These are phyloP conservation scores for Gossypium arboreum DNA, from an alignment of 345 rosid species.

Conservation along the genomic window DNA sequence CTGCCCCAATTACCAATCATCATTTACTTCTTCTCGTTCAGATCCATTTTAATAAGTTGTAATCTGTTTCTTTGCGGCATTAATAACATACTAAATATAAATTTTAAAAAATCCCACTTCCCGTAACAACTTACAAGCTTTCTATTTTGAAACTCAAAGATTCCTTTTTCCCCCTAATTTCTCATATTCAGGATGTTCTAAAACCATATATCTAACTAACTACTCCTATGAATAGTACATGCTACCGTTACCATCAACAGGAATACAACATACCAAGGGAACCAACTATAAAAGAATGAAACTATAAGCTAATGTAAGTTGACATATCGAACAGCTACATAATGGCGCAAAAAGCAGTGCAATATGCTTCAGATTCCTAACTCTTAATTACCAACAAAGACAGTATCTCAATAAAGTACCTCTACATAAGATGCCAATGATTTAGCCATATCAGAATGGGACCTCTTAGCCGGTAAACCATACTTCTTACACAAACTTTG, in stretches of 20 bases:
- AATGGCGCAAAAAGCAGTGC: not conserved
- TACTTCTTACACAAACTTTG: constrained; percentile 63
- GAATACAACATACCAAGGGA: not conserved
- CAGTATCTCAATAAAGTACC: constrained; percentile 26
- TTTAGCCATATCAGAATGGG: constrained; percentile 58
- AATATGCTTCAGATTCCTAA: not conserved
- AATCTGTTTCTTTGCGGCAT: not conserved
- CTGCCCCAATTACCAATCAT: too few relatives aligned
- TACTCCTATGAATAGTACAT: not conserved
- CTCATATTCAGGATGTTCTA: not conserved
- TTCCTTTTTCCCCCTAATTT: not conserved
- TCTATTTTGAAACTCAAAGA: not conserved
- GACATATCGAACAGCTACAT: not conserved
- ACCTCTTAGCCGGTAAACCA: constrained; percentile 69
- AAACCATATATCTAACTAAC: not conserved
- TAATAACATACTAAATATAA: not conserved
- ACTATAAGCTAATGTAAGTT: not conserved
- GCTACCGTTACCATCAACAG: not conserved
- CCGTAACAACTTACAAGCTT: not conserved
- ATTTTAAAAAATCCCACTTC: not conserved
- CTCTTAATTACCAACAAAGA: not conserved
- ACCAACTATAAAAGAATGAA: not conserved
- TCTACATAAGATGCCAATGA: constrained; percentile 41
- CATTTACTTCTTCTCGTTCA: not conserved
- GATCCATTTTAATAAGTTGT: not conserved